Percentiles rank a stretch among this genome's conserved stretches.
Evolutionary conservation across 176 grass and related monocot genomes (phyloP).

Genomic region (Raddia guianensis): DNA sequence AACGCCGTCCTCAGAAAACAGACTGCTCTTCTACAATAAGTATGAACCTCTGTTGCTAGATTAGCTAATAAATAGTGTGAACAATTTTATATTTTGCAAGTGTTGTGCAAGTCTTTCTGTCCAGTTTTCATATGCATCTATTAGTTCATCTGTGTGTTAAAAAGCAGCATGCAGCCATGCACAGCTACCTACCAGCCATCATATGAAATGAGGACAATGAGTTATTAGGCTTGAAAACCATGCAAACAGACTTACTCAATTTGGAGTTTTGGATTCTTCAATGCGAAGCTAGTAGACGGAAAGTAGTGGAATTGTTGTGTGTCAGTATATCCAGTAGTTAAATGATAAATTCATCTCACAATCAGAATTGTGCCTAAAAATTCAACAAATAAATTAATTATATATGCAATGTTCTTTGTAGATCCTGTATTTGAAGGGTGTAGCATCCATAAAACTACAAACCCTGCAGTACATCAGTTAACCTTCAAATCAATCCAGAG

Average conservation of each 20-base stretch:
- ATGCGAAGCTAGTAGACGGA: conserved; percentile 2
- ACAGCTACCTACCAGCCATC: conserved; percentile 12
- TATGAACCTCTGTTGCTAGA: conserved; percentile 34
- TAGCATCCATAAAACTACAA: conserved; percentile 44
- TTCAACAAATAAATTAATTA: conserved; percentile 22
- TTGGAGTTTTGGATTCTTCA: conserved; percentile 9
- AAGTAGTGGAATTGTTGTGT: conserved; percentile 1
- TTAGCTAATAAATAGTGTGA: conserved; percentile 38
- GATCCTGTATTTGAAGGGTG: conserved; percentile 66
- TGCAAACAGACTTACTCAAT: neutral
- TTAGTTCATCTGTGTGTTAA: neutral
- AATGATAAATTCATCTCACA: neutral
- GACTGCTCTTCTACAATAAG: conserved; percentile 59
- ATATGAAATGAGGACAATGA: neutral
- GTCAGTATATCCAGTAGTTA: neutral
- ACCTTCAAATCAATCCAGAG: conserved; percentile 63
- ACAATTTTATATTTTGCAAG: conserved; percentile 1
- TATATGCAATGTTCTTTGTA: conserved; percentile 42
- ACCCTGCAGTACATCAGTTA: conserved; percentile 59
- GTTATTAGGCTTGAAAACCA: neutral
- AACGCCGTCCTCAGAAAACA: conserved; percentile 42
- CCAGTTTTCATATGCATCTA: neutral
- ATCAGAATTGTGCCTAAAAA: neutral
- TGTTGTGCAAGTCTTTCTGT: neutral
- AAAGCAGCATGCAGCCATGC: conserved; percentile 9